Evolutionary conservation across 768 basidiomycete genomes (phyloP).

Genomic region (Suillus subalutaceus): DNA sequence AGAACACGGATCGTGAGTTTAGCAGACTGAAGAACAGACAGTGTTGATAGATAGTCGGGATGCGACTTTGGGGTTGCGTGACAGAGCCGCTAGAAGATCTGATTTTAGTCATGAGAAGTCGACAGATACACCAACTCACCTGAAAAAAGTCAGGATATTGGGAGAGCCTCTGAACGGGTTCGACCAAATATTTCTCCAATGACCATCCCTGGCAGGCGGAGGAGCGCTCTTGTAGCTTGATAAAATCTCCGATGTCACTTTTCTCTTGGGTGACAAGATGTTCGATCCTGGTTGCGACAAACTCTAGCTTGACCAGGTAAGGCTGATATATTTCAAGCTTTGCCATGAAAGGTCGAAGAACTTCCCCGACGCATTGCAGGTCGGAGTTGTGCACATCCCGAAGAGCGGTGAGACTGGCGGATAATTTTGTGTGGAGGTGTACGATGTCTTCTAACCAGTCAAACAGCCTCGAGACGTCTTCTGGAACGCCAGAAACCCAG

Average conservation of each 20-base stretch:
- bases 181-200: slow-evolving; percentile 67
- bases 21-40: slow-evolving; percentile 66
- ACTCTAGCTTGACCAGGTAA: slow-evolving; percentile 75
- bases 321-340: slow-evolving; percentile 84
- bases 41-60: slow-evolving; percentile 68
- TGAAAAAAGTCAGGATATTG: slow-evolving; percentile 74
- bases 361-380: slow-evolving; percentile 57
- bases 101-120: slow-evolving; percentile 10
- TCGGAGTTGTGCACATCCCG: slow-evolving; percentile 45
- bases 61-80: slow-evolving; percentile 71
- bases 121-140: slow-evolving; percentile 45
- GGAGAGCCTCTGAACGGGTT: slow-evolving; percentile 74
- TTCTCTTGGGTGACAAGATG: slow-evolving; percentile 48
- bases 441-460: slow-evolving; percentile 91
- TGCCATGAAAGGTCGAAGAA: slow-evolving; percentile 61
- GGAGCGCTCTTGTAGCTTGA: slow-evolving; percentile 63
- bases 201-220: slow-evolving; percentile 62
- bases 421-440: slow-evolving; percentile 71
- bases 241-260: slow-evolving; percentile 85
- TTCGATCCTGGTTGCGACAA: slow-evolving; percentile 56
- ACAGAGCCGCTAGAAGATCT: slow-evolving; percentile 59
- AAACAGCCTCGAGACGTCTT: slow-evolving; percentile 68
- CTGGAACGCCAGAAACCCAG: slow-evolving; percentile 85
- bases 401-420: slow-evolving; percentile 46
- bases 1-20: slow-evolving; percentile 76